Base-by-base conservation (phyloP, 1,284 basidiomycete genomes). In the Porodaedalea pini region DNA sequence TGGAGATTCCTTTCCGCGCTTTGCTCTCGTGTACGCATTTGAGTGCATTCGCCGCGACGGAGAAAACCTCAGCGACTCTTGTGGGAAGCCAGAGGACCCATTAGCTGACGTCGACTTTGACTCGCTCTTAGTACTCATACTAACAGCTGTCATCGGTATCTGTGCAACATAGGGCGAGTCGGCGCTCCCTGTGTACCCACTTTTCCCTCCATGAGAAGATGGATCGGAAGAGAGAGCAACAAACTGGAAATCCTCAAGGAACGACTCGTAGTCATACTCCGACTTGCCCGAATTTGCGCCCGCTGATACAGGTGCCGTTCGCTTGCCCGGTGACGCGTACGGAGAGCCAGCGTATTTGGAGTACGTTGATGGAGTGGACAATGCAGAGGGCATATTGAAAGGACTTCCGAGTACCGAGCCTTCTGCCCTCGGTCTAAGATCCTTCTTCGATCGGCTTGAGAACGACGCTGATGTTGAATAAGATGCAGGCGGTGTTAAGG, bases 231-330 rank as follows among this genome's bases (percentile, higher is more conserved):
- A 40, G 10, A 19, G 37, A 21, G 39, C 31, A 13, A 45, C 27
- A 50, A 60, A 52, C 31, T 60, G 53, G 32, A 56, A 60, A 34
- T 60, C 58, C 36, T 60, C 58, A 25, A 51, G 45, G 27, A 56
- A 56, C 25, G 54, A 60, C 29, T 52, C 58, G 23, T 54, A 49
- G 8, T 47, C 43, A 2, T 21, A 39, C 5, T 56, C 45, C 32
- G 10, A 19, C 19, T 48, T 50, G n/a, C 29, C 31, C 27, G 37
- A 31, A 8, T 5, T 43, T 10, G 34, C n/a, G 6, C 15, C 36
- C 2, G 31, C 23, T 8, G 51, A 39, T 13, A 32, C 7, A 29
- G 10, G n/a, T 11, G 10, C 34, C 25, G 15, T 2, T n/a, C 39
- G 45, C 17, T 48, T 54, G n/a, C 13, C 39, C 19, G 47, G 51